Base-by-base conservation (phyloP, 805 yeast species). In the Saturnispora besseyi region DNA sequence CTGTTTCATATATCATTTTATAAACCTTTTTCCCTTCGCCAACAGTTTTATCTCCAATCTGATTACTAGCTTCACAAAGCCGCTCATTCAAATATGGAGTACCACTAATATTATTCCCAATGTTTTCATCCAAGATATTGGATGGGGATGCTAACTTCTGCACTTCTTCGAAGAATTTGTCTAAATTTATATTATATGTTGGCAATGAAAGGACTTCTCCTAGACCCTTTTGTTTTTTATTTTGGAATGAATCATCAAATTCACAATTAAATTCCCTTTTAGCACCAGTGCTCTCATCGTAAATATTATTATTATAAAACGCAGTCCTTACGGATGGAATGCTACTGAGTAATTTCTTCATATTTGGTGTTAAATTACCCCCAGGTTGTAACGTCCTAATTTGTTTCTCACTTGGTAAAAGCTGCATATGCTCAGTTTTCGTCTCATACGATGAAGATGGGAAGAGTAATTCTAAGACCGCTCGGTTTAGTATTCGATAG, bases 401-500 rank as follows among this genome's bases (percentile, higher is more conserved):
- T 8, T 50, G 54, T 3, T 62, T 62, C 3, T 60, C 50, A 3
- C 66, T 57, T 7, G 67, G 71, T 41, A 61, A 51, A 7, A 58
- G 55, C 15, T 59, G 45, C 54, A 57, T 50, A 24, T 53, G 62
- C 12, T 59, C 56, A 6, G 65, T 57, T 29, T 63, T 59, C 13
- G 60, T 56, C 18, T 36, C 24, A 36, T n/a, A 29, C 11, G 57
- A 55, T 37, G 53, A 57, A 26, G 67, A 68, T 41, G 71, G 66
- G 53, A 75, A 82, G 54, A 73, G 75, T 46, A 87, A 63, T 59
- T 78, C 77, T 13, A 83, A 69, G 12, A 87, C 82, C 0, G 87
- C 96, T 6, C 84, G 81, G 0, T 86, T 73, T 44, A 87, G 64
- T 32, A 84, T 77, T 55, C 84, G 86, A 60, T 84, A 83, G 30